Percentiles rank a stretch among this genome's conserved stretches.
phyloP scores from a whole-genome alignment of 805 yeast genomes.

The Saccharomycopsis vini region DNA sequence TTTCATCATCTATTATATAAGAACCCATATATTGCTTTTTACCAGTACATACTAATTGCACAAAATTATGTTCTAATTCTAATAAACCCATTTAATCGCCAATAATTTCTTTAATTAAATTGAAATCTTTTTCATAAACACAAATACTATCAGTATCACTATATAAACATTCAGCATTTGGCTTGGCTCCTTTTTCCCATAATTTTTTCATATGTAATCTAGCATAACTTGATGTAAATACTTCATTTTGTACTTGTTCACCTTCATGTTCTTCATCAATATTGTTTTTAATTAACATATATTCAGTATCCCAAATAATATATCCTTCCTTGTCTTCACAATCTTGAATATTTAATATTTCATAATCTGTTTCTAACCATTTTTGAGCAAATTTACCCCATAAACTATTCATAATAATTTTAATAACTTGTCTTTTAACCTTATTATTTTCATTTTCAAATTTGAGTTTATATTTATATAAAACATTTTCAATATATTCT shows the following conservation, averaged over 20 bases:
- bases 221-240: constrained; percentile 5
- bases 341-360: neutral
- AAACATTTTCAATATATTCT: constrained; percentile 2
- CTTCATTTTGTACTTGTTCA: constrained; percentile 5
- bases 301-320: constrained; percentile 3
- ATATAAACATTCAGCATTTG: constrained; percentile 1
- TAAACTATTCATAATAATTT: constrained; percentile 2
- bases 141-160: constrained; percentile 2
- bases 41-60: neutral
- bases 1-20: constrained; percentile 1
- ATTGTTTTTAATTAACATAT: neutral
- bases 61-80: constrained; percentile 2
- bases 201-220: constrained; percentile 4
- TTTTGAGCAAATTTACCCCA: constrained; percentile 6
- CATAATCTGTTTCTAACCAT: neutral
- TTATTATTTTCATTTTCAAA: neutral
- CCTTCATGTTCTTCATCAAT: neutral
- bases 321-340: neutral
- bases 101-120: neutral
- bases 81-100: neutral
- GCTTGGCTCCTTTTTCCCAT: constrained; percentile 3
- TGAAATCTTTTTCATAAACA: neutral
- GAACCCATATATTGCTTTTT: constrained; percentile 5
- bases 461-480: neutral
- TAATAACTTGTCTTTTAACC: constrained; percentile 1